phyloP scores from a whole-genome alignment of 768 basidiomycete species.

The Megacollybia marginata region DNA sequence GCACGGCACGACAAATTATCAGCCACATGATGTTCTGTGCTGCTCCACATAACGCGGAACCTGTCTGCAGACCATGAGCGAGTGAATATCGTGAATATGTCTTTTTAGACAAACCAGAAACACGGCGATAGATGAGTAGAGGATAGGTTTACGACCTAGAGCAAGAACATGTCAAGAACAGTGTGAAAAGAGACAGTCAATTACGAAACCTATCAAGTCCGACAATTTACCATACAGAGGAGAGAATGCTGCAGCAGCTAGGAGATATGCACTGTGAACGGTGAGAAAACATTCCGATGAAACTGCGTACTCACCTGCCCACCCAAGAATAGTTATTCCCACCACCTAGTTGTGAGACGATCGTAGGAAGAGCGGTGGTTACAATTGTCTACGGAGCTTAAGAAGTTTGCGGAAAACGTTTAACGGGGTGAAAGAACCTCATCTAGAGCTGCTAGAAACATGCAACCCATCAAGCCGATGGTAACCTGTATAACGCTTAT shows the following conservation, averaged over 20 bases:
- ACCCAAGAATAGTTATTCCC: slow-evolving; percentile 25
- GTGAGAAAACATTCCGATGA: slow-evolving; percentile 3
- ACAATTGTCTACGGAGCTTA: slow-evolving; percentile 17
- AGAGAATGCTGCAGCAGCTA: slow-evolving; percentile 57
- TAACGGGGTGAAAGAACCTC: background rate
- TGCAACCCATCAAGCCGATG: background rate
- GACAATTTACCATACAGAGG: slow-evolving; percentile 78
- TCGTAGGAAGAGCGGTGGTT: slow-evolving; percentile 28
- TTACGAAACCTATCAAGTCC: too few relatives aligned
- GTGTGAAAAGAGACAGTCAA: too few relatives aligned
- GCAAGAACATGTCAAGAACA: slow-evolving; percentile 22
- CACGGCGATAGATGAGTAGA: slow-evolving; percentile 55
- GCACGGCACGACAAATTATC: slow-evolving; percentile 67
- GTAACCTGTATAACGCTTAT: background rate
- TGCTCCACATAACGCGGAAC: slow-evolving; percentile 75
- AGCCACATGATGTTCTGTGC: slow-evolving; percentile 77
- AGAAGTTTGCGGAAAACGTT: slow-evolving; percentile 2
- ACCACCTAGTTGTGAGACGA: slow-evolving; percentile 20
- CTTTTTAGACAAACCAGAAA: slow-evolving; percentile 74
- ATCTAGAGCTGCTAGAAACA: slow-evolving; percentile 1
- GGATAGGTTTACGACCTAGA: slow-evolving; percentile 59
- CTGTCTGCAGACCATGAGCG: slow-evolving; percentile 37
- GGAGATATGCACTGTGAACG: slow-evolving; percentile 70
- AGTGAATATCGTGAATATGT: background rate
- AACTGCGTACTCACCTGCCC: too few relatives aligned